Evolutionary conservation across 306 rosid species (phyloP).

Genomic region (Cucumis hystrix): DNA sequence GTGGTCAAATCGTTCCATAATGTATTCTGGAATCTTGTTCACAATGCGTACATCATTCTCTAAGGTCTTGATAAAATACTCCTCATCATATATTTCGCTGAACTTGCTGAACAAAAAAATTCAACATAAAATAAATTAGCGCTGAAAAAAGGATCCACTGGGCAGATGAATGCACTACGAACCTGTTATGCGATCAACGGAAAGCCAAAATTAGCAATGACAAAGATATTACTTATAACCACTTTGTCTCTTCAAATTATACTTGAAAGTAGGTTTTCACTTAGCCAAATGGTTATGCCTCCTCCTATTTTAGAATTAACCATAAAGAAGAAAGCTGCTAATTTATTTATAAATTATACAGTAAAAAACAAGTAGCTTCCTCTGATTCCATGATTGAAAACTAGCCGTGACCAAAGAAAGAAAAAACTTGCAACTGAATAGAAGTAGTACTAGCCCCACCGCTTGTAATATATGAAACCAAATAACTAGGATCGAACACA

Average conservation of each 20-base stretch:
- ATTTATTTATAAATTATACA: neutral
- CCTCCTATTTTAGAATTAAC: neutral
- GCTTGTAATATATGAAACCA: neutral
- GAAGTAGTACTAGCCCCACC: neutral
- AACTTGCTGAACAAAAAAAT: conserved; percentile 63
- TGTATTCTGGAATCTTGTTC: conserved; percentile 63
- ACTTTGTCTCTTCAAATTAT: neutral
- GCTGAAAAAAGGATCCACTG: neutral
- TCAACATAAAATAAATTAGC: conserved; percentile 21
- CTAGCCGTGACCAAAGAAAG: no score
- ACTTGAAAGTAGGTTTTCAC: neutral
- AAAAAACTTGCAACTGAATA: neutral
- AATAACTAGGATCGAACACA: neutral
- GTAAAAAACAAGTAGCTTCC: neutral
- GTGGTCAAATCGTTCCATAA: conserved; percentile 94
- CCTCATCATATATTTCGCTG: conserved; percentile 79
- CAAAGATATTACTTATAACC: neutral
- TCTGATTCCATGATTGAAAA: no score
- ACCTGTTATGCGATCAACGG: neutral
- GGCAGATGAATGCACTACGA: neutral
- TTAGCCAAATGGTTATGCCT: neutral
- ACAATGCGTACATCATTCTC: conserved; percentile 78
- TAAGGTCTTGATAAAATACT: conserved; percentile 49
- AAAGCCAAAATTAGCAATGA: neutral
- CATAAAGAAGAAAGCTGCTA: neutral